Conservation (phyloP, 2,329 filamentous ascomycete genomes). For the Ilyonectria robusta region DNA sequence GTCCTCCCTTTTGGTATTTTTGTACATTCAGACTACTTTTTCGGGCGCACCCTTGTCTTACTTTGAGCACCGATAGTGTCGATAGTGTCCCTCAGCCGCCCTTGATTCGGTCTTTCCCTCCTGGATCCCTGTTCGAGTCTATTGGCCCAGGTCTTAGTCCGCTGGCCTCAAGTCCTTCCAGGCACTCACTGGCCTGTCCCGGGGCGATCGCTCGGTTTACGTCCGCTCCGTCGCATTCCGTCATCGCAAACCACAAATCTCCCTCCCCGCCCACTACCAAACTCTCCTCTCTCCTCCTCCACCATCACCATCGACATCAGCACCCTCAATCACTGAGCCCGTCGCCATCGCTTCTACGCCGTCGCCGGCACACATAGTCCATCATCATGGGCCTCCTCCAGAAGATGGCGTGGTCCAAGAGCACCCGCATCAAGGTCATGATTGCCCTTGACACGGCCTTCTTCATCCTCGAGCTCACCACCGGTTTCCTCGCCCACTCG, state of each 20-base stretch:
- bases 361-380: conserved; percentile 26
- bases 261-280: conserved; percentile 30
- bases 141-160: conserved; percentile 7
- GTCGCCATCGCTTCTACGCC: conserved; percentile 22
- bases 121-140: conserved; percentile 10
- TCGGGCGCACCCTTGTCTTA: conserved; percentile 16
- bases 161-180: not conserved
- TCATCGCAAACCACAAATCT: conserved; percentile 44
- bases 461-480: conserved; percentile 89
- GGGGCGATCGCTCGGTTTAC: conserved; percentile 21
- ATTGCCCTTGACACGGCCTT: conserved; percentile 91
- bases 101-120: not conserved
- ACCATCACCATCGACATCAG: conserved; percentile 18
- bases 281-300: conserved; percentile 24
- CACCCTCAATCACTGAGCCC: conserved; percentile 2
- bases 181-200: conserved; percentile 17
- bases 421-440: conserved; percentile 91
- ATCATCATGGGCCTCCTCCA: conserved; percentile 50
- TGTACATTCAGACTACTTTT: conserved; percentile 14
- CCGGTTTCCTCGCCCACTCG: conserved; percentile 90
- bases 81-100: conserved; percentile 13
- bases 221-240: conserved; percentile 40
- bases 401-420: conserved; percentile 90
- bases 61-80: not conserved
- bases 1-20: not conserved